These are phyloP conservation scores for Ammopiptanthus mongolicus DNA, from an alignment of 306 rosid genomes.

Conservation along the genomic window DNA sequence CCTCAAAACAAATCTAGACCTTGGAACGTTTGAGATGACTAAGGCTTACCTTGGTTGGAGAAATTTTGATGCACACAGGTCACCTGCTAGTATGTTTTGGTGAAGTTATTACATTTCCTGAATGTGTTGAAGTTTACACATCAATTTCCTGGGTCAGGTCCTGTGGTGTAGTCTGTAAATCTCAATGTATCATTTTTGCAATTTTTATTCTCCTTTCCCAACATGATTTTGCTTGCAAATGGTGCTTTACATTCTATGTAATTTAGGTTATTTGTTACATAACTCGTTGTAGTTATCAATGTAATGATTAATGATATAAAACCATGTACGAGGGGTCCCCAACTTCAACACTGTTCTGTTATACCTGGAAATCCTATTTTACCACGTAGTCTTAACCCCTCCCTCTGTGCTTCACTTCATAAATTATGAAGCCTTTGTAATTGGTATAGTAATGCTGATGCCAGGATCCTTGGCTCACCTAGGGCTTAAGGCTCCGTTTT, in stretches of 20 bases:
- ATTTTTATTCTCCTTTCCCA: slow-evolving; percentile 7
- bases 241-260: slow-evolving; percentile 29
- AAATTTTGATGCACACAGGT: background rate
- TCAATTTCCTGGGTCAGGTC: background rate
- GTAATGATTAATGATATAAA: background rate
- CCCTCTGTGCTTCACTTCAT: background rate
- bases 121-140: background rate
- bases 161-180: slow-evolving; percentile 43
- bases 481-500: no score
- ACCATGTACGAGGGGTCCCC: background rate
- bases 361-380: background rate
- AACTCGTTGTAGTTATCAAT: slow-evolving; percentile 18
- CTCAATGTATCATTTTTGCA: background rate
- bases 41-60: background rate
- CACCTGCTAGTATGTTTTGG: background rate
- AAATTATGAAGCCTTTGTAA: no score
- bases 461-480: no score
- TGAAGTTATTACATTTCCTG: slow-evolving; percentile 8
- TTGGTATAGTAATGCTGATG: no score
- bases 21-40: slow-evolving; percentile 48
- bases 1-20: slow-evolving; percentile 49
- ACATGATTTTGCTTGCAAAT: slow-evolving; percentile 30
- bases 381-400: background rate
- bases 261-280: slow-evolving; percentile 16
- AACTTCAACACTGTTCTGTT: background rate